Percentiles rank a stretch among this genome's conserved stretches.
phyloP scores from a whole-genome alignment of 148 eudicot species.

The Pouteria glomerata region DNA sequence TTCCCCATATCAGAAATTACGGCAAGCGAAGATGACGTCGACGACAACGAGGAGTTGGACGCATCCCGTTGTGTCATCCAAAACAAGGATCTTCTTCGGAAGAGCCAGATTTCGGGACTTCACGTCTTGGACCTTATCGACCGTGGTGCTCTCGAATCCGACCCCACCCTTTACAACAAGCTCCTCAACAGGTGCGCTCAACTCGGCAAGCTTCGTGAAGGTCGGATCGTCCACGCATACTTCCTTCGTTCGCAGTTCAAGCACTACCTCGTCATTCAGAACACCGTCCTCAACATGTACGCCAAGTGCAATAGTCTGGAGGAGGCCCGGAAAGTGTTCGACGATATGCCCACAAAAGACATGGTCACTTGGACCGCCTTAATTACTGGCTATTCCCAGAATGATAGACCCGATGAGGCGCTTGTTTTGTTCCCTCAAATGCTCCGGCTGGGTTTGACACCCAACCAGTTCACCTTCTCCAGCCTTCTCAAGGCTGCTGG shows the following conservation, averaged over 20 bases:
- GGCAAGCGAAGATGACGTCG: neutral
- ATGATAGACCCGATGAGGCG: constrained; percentile 8
- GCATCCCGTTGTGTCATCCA: neutral
- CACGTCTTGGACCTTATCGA: constrained; percentile 9
- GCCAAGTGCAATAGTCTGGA: constrained; percentile 9
- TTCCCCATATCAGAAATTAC: no score
- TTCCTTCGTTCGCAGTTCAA: constrained; percentile 8
- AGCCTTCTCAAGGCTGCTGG: constrained; percentile 21
- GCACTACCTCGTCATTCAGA: constrained; percentile 8
- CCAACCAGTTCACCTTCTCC: constrained; percentile 19
- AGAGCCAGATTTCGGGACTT: constrained; percentile 7
- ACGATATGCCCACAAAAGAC: constrained; percentile 9
- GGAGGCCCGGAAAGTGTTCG: constrained; percentile 17
- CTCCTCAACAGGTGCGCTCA: constrained; percentile 12
- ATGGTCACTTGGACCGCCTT: constrained; percentile 18
- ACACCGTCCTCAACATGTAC: constrained; percentile 14
- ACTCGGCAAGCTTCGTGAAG: constrained; percentile 13
- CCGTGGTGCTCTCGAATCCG: constrained; percentile 10
- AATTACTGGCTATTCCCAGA: constrained; percentile 20
- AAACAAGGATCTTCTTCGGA: constrained; percentile 14
- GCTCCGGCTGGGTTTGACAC: constrained; percentile 9
- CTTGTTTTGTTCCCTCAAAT: constrained; percentile 17
- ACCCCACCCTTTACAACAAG: constrained; percentile 7
- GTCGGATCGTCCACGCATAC: constrained; percentile 16
- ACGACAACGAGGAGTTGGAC: neutral